phyloP scores from a whole-genome alignment of 305 asterid genomes.

The Fraxinus sp. region DNA sequence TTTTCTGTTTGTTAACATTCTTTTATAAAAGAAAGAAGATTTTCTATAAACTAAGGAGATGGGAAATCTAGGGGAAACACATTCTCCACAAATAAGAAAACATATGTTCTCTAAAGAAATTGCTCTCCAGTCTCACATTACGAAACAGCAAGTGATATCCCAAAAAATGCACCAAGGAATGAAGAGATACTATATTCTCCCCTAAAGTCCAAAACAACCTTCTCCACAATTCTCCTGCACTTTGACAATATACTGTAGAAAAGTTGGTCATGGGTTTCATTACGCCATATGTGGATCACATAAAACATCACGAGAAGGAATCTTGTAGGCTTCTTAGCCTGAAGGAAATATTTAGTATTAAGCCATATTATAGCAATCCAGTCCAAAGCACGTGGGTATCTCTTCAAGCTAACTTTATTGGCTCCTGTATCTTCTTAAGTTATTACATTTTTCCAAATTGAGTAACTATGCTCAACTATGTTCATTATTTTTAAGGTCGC shows the following conservation, averaged over 20 bases:
- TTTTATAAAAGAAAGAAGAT: neutral
- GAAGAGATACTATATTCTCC: neutral
- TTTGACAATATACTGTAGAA: neutral
- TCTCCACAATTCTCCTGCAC: neutral
- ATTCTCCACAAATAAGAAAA: neutral
- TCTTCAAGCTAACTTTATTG: neutral
- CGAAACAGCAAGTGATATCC: neutral
- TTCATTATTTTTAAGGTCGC: neutral
- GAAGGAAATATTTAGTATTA: neutral
- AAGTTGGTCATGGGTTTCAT: neutral
- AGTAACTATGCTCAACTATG: neutral
- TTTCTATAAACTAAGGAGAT: neutral
- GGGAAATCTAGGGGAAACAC: neutral
- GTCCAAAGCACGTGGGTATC: neutral
- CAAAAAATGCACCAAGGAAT: neutral
- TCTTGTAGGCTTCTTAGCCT: neutral
- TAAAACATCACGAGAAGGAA: neutral
- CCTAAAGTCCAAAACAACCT: neutral
- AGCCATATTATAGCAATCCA: neutral
- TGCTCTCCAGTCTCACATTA: neutral
- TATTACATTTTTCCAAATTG: neutral
- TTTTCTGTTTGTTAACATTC: neutral
- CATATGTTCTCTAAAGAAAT: neutral
- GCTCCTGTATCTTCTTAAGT: neutral
- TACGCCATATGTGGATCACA: neutral